These are phyloP conservation scores for Coemansia sp. DNA, from an alignment of 192 early-diverging fungal genomes.

Conservation along the genomic window DNA sequence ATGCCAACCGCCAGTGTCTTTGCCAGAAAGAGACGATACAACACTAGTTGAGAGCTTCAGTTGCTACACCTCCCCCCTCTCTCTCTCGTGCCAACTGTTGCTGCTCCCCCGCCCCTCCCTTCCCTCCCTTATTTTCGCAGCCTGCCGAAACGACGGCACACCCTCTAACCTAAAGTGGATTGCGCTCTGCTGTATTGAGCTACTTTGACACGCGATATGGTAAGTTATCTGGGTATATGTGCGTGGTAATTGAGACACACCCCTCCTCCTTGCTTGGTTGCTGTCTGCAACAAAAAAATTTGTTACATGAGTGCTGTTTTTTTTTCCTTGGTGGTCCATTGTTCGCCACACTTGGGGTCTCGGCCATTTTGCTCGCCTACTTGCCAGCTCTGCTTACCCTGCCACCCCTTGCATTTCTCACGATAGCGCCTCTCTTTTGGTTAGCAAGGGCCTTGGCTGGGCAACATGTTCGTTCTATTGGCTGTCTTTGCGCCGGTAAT, in stretches of 20 bases:
- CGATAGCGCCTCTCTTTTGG: background rate
- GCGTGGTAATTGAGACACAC: background rate
- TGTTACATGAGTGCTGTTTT: background rate
- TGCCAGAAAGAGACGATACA: background rate
- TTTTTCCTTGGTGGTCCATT: conserved; percentile 2
- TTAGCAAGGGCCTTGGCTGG: background rate
- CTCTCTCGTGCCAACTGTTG: background rate
- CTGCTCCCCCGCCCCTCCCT: background rate
- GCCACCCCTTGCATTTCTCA: background rate
- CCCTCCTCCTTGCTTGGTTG: background rate
- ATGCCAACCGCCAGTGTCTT: background rate
- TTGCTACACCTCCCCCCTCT: background rate
- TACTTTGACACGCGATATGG: conserved; percentile 11
- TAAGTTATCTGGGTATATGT: conserved; percentile 4
- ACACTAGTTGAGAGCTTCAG: background rate
- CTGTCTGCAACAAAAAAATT: background rate
- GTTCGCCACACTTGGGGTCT: background rate
- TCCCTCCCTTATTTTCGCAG: background rate
- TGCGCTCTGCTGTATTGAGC: conserved; percentile 6
- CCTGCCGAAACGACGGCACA: background rate
- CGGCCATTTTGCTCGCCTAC: conserved; percentile 5
- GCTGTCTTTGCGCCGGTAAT: conserved; percentile 9
- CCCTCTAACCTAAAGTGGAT: background rate
- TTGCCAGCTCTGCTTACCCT: background rate
- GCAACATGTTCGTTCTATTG: background rate